Evolutionary conservation across 768 basidiomycete species (phyloP), one percentile per base, ranked within the genome.

Genomic region (Hericium erinaceus): DNA sequence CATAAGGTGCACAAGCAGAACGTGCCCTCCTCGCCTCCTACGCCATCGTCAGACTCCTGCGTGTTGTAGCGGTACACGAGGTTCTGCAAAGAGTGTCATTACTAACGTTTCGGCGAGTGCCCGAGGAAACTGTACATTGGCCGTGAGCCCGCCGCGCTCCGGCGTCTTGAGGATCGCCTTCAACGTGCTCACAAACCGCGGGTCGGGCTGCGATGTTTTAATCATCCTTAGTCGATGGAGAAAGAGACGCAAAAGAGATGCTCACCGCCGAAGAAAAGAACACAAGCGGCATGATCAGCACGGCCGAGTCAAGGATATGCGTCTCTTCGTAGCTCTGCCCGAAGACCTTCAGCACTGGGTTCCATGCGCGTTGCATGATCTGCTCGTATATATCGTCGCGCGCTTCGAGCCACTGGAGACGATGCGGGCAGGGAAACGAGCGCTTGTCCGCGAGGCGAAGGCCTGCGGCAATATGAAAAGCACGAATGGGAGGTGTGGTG

Each of bases 11-110:
- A 94, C 50, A 98, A 74, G 59, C 91, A 92, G 72, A 98, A 97
- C 0, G 90, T 94, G 2, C 95, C 95, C 71, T 97, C 95, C 61
- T 95, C 92, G 1, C 95, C 94, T 1, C 95, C 95, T 12, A 98
- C 92, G 7, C 95, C 95, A 64, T 98, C 95, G 57, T 89, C 86
- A 0, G 90, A 84, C 68, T 89, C 89, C 24, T 69, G 73, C 12
- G 89, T 85, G 67, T 98, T 92, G 69, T 98, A 98, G 8, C 95
- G 84, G 67, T 89, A 95, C 6, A 92, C 89, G 10, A 92, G 79
- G 64, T 85, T 86, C 89, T 92, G 61, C n/a, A 20, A 15, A 51
- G 7, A 54, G 4, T 61, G 41, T 60, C 53, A 51, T 15, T 22
- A n/a, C 10, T 3, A 48, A 37, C 20, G 1, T 4, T 20, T 26